These are phyloP conservation scores for Prunella vulgaris DNA, from an alignment of 257 asterid genomes.

Conservation along the genomic window DNA sequence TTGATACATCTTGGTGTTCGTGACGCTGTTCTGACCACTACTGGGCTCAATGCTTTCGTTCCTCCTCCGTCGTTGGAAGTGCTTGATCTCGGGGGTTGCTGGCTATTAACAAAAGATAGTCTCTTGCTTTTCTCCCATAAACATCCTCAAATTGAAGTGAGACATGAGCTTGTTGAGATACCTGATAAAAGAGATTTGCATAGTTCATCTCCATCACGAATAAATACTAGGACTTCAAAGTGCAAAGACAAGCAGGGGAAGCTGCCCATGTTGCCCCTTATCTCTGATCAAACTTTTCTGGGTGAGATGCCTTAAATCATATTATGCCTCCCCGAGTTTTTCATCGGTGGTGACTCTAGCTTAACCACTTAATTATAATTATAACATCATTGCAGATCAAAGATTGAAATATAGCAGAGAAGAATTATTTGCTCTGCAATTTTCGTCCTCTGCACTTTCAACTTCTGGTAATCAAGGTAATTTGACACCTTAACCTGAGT, in stretches of 20 bases:
- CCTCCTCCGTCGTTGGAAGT: slow-evolving; percentile 57
- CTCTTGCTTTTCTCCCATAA: slow-evolving; percentile 44
- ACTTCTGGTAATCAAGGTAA: slow-evolving; percentile 23
- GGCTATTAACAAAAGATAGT: slow-evolving; percentile 68
- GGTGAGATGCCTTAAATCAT: slow-evolving; percentile 49
- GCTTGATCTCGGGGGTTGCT: slow-evolving; percentile 84
- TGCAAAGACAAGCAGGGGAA: slow-evolving; percentile 34
- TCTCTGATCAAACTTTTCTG: slow-evolving; percentile 26
- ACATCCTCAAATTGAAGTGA: slow-evolving; percentile 56
- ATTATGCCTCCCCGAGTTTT: background rate
- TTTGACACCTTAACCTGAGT: slow-evolving; percentile 16
- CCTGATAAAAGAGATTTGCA: slow-evolving; percentile 25
- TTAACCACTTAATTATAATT: background rate
- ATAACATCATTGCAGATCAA: slow-evolving; percentile 58
- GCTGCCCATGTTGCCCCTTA: slow-evolving; percentile 25
- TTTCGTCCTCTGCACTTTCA: slow-evolving; percentile 26
- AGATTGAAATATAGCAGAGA: slow-evolving; percentile 76
- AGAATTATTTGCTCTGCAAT: slow-evolving; percentile 55
- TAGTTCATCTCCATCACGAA: slow-evolving; percentile 34
- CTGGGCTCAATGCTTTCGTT: slow-evolving; percentile 46
- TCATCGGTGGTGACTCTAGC: background rate
- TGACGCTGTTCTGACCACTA: slow-evolving; percentile 58
- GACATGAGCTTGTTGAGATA: slow-evolving; percentile 47
- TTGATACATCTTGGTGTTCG: slow-evolving; percentile 51
- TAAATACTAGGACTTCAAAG: slow-evolving; percentile 17